A percentile compares a stretch with the other conserved stretches of the same genome.
Conservation (phyloP, 164 flowering plant species). For the Sedum album region DNA sequence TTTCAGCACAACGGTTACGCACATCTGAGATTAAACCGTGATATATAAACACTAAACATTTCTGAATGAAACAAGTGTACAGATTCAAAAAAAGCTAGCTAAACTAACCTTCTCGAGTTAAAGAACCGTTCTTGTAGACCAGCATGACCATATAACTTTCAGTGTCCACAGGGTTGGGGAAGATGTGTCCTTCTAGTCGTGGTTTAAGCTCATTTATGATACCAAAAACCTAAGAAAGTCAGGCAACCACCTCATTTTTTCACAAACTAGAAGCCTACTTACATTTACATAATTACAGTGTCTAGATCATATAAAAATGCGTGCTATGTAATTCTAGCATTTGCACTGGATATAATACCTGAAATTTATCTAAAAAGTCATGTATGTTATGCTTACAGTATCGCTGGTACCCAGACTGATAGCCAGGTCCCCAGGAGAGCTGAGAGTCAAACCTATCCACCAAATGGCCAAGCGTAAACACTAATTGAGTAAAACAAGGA, state of each 20-base stretch:
- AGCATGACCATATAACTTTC: conserved; percentile 87
- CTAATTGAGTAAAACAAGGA: not conserved
- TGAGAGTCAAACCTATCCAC: conserved; percentile 72
- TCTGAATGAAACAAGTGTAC: not conserved
- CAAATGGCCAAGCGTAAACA: not conserved
- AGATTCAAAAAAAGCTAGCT: not conserved
- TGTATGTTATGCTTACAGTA: conserved; percentile 17
- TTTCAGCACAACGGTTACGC: too few relatives aligned
- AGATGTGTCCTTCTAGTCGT: conserved; percentile 78
- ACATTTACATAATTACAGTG: too few relatives aligned
- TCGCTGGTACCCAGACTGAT: too few relatives aligned
- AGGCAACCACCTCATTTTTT: not conserved
- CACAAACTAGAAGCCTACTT: too few relatives aligned
- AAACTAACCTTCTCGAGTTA: conserved; percentile 81
- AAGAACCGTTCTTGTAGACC: conserved; percentile 82
- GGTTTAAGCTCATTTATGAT: conserved; percentile 71
- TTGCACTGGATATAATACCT: not conserved
- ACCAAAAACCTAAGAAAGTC: conserved; percentile 61
- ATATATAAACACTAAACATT: too few relatives aligned
- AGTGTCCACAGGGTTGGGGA: conserved; percentile 88
- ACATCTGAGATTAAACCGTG: too few relatives aligned
- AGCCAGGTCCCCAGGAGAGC: conserved; percentile 81
- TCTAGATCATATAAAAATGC: too few relatives aligned
- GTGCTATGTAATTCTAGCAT: not conserved
- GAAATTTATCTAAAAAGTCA: not conserved